Evolutionary conservation across 2,329 filamentous ascomycete genomes (phyloP).

Genomic region (Coniochaeta prunicola): DNA sequence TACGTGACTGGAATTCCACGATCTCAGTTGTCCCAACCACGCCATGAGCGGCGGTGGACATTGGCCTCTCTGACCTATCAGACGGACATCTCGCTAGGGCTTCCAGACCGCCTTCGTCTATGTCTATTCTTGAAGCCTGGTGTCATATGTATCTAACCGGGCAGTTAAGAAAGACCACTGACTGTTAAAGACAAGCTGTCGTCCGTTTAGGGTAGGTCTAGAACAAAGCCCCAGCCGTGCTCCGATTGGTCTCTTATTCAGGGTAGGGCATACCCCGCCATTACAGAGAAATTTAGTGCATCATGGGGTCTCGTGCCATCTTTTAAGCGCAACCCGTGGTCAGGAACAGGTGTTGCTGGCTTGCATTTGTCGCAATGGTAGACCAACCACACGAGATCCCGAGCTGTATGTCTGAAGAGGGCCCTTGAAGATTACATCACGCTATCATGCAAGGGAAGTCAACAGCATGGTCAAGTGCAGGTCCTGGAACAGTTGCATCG

Average conservation of each 20-base stretch:
- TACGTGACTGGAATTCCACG: too few relatives aligned
- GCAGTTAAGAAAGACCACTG: too few relatives aligned
- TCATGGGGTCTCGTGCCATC: background rate
- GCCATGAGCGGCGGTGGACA: too few relatives aligned
- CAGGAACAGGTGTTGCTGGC: background rate
- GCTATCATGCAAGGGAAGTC: background rate
- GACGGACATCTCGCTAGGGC: too few relatives aligned
- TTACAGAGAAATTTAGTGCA: background rate
- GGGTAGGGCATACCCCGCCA: background rate
- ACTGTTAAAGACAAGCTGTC: background rate
- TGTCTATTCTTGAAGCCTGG: too few relatives aligned
- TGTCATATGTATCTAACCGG: too few relatives aligned
- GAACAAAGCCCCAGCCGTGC: background rate
- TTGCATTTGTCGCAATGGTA: background rate
- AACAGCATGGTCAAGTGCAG: background rate
- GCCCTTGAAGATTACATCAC: background rate
- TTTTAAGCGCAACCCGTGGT: background rate
- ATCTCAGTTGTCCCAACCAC: too few relatives aligned
- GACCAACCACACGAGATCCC: background rate
- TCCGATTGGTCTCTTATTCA: background rate
- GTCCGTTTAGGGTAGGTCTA: background rate
- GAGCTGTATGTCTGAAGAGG: background rate
- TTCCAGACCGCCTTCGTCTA: too few relatives aligned
- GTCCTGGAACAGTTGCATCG: background rate
- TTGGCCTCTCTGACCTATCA: too few relatives aligned